These are phyloP conservation scores for Eucalyptus melliodora DNA, from an alignment of 345 rosid genomes.

Conservation along the genomic window DNA sequence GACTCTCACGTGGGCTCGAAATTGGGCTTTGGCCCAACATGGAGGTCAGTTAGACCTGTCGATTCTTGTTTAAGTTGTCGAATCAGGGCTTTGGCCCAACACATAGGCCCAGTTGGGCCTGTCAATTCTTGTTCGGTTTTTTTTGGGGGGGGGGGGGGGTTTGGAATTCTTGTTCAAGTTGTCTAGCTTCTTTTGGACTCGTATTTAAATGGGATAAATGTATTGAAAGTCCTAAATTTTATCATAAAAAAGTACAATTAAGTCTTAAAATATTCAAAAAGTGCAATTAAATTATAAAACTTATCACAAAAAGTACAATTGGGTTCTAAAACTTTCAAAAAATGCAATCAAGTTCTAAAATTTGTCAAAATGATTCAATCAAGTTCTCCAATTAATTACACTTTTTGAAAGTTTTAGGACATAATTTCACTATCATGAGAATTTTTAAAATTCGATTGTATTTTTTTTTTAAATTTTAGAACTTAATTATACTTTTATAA, in stretches of 20 bases:
- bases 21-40: background rate
- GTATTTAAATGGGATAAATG: accelerated
- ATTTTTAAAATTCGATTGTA: accelerated
- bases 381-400: accelerated
- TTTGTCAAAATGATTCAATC: accelerated
- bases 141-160: too few species aligned
- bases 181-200: background rate
- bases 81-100: background rate
- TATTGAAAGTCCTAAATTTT: accelerated
- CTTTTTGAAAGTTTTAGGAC: accelerated
- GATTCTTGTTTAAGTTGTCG: background rate
- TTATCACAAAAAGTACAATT: too few species aligned
- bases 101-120: background rate
- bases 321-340: accelerated
- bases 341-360: accelerated
- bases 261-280: too few species aligned
- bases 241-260: accelerated
- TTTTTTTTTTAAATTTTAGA: accelerated
- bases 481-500: accelerated
- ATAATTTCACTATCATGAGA: accelerated
- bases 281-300: accelerated
- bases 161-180: background rate
- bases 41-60: background rate
- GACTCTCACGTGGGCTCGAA: background rate
- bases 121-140: background rate